These are phyloP conservation scores for Hordeum marinum DNA, from an alignment of 176 grass and related monocot species.

Conservation along the genomic window DNA sequence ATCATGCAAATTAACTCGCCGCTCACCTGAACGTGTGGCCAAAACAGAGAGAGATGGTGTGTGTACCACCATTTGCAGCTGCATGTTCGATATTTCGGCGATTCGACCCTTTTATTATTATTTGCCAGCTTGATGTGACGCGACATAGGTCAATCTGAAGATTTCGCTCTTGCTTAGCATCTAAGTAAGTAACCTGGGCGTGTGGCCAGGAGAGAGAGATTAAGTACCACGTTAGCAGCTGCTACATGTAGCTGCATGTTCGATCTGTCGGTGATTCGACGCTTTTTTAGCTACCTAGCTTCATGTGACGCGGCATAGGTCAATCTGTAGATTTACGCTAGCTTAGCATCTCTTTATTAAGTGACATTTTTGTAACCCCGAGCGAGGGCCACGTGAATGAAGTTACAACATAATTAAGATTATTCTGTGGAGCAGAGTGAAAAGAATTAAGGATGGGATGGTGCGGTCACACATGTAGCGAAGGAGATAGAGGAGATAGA, in stretches of 20 bases:
- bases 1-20: not conserved
- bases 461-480: no score
- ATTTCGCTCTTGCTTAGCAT: not conserved
- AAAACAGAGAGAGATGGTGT: no score
- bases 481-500: no score
- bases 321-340: not conserved
- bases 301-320: not conserved
- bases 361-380: not conserved
- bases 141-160: not conserved
- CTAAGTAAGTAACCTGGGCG: not conserved
- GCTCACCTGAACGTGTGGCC: no score
- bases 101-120: not conserved
- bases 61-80: no score
- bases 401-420: not conserved
- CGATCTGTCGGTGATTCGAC: not conserved
- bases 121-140: not conserved
- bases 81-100: no score
- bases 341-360: not conserved
- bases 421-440: no score
- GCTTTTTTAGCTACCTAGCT: not conserved
- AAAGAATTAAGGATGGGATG: no score
- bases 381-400: no score
- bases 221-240: not conserved
- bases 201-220: not conserved
- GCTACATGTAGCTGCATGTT: not conserved